Evolutionary conservation across 1,139 yeast genomes (phyloP).

Genomic region (Sugiyamaella xylanicola): DNA sequence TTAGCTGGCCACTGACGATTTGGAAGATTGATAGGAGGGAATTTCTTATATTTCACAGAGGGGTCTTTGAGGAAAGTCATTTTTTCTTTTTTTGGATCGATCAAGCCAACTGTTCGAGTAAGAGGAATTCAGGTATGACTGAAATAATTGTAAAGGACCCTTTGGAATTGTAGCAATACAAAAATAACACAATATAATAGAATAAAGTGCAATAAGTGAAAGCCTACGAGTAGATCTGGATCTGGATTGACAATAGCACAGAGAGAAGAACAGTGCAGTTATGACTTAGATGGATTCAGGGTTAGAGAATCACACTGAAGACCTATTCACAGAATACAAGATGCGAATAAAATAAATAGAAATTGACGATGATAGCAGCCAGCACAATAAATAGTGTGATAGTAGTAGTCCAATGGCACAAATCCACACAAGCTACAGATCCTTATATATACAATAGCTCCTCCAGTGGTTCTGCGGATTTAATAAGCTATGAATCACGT

Average conservation of each 20-base stretch:
- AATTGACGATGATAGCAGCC: too few relatives aligned
- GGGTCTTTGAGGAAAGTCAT: slow-evolving; percentile 69
- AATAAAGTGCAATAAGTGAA: not conserved
- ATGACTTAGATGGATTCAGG: too few relatives aligned
- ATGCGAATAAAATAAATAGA: too few relatives aligned
- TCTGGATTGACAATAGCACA: too few relatives aligned
- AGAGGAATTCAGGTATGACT: not conserved
- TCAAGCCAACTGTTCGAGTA: not conserved
- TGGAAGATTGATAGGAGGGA: slow-evolving; percentile 66
- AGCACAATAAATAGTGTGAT: too few relatives aligned
- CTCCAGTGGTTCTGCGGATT: not conserved
- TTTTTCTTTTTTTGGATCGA: slow-evolving; percentile 5
- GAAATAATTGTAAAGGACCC: not conserved
- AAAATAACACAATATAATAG: not conserved
- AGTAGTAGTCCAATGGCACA: too few relatives aligned
- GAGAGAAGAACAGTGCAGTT: too few relatives aligned
- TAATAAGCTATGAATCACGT: not conserved
- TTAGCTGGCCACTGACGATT: slow-evolving; percentile 88
- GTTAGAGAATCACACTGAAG: too few relatives aligned
- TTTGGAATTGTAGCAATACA: not conserved
- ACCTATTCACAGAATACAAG: not conserved
- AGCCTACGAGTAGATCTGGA: not conserved
- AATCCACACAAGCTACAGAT: not conserved
- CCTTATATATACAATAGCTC: not conserved
- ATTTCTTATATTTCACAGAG: slow-evolving; percentile 70